Conservation (phyloP, 805 yeast species). For the Babjeviella inositovora region DNA sequence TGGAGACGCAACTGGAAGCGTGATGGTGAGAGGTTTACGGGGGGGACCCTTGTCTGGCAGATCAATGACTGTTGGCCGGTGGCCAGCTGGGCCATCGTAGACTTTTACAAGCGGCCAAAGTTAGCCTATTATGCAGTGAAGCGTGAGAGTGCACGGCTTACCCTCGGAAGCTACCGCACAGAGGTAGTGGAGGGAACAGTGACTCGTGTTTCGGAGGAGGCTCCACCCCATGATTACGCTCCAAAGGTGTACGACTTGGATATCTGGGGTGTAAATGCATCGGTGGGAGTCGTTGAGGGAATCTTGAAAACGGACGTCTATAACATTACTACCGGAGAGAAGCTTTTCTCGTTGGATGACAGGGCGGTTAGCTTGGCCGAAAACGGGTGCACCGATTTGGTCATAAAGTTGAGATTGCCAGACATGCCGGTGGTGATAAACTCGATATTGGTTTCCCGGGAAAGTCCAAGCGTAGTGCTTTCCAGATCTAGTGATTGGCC, state of each 20-base stretch:
- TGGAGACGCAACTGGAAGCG: conserved; percentile 31
- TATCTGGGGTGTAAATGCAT: conserved; percentile 22
- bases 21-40: conserved; percentile 13
- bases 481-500: conserved; percentile 29
- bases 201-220: conserved; percentile 3
- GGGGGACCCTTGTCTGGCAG: conserved; percentile 39
- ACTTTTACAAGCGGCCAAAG: conserved; percentile 22
- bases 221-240: conserved; percentile 10
- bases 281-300: conserved; percentile 7
- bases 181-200: conserved; percentile 3
- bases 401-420: conserved; percentile 1
- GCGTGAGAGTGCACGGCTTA: conserved; percentile 18
- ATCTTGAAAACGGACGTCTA: conserved; percentile 11
- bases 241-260: conserved; percentile 11
- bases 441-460: conserved; percentile 4
- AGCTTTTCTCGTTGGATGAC: conserved; percentile 4
- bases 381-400: conserved; percentile 3
- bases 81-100: conserved; percentile 32
- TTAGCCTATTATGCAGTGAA: conserved; percentile 28
- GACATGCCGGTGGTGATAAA: conserved; percentile 2
- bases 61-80: conserved; percentile 38
- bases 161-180: conserved; percentile 16
- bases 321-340: conserved; percentile 14
- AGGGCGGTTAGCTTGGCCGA: conserved; percentile 2
- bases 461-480: conserved; percentile 6